Evolutionary conservation across 1,139 yeast species (phyloP).

Genomic region (Diutina neorugosa): DNA sequence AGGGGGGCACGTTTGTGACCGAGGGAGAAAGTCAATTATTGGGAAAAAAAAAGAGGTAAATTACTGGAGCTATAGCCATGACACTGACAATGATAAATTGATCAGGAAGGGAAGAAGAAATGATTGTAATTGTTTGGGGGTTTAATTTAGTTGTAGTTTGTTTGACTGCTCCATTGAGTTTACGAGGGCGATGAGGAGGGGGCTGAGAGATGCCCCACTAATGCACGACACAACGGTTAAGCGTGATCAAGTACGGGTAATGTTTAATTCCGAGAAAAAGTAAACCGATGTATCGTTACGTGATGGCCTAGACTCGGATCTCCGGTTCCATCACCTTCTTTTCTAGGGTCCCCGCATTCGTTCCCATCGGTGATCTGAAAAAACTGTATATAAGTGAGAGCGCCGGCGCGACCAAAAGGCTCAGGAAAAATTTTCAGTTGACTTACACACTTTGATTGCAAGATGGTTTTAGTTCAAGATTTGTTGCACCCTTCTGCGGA

Average conservation of each 20-base stretch:
- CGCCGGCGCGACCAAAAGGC: not conserved
- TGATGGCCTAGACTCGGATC: not conserved
- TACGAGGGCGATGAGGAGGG: too few species aligned
- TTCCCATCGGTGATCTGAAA: not conserved
- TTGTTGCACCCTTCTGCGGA: slow-evolving; percentile 90
- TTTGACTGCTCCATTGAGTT: too few species aligned
- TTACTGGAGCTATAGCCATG: too few species aligned
- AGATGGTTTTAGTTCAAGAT: slow-evolving; percentile 20
- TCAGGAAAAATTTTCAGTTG: not conserved
- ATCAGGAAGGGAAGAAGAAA: too few species aligned
- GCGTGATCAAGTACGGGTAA: not conserved
- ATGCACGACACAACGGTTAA: too few species aligned
- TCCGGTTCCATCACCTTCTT: not conserved
- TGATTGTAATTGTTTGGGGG: too few species aligned
- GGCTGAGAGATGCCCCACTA: too few species aligned
- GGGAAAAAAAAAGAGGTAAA: too few species aligned
- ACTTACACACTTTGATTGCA: not conserved
- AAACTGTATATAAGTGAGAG: not conserved
- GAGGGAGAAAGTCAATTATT: too few species aligned
- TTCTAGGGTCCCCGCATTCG: not conserved
- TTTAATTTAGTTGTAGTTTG: too few species aligned
- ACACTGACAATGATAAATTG: too few species aligned
- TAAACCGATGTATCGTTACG: not conserved
- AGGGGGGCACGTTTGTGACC: too few species aligned
- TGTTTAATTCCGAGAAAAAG: not conserved